A percentile compares a stretch with the other conserved stretches of the same genome.
phyloP scores from a whole-genome alignment of 805 yeast genomes.

The Starmerella vitae region DNA sequence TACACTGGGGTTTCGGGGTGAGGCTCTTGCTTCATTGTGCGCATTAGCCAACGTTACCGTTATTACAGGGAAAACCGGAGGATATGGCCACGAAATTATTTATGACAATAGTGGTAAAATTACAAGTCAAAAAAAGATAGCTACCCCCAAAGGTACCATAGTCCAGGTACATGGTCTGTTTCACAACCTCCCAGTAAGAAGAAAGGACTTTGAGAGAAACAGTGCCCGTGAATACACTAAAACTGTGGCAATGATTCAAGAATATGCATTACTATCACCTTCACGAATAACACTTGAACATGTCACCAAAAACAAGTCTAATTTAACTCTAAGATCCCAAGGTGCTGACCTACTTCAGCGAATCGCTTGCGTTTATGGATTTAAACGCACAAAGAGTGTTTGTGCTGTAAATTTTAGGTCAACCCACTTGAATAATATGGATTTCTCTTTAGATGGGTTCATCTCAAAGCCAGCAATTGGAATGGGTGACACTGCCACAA shows the following conservation, averaged over 20 bases:
- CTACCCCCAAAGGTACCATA: conserved; percentile 59
- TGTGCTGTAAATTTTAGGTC: conserved; percentile 29
- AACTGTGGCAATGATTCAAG: conserved; percentile 48
- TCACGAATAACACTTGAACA: conserved; percentile 52
- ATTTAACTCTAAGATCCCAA: conserved; percentile 29
- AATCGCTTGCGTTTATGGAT: conserved; percentile 57
- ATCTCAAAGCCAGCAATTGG: conserved; percentile 73
- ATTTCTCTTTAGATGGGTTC: conserved; percentile 34
- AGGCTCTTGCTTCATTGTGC: conserved; percentile 47
- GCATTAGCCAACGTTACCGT: conserved; percentile 36
- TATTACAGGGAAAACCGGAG: conserved; percentile 37
- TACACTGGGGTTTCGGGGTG: conserved; percentile 63
- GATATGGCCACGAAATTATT: conserved; percentile 43
- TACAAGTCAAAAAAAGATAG: conserved; percentile 25
- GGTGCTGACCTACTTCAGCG: conserved; percentile 38
- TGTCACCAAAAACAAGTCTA: conserved; percentile 22
- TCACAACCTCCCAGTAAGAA: conserved; percentile 63
- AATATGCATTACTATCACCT: conserved; percentile 50
- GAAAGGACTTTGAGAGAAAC: conserved; percentile 56
- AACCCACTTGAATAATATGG: conserved; percentile 19
- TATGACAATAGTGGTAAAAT: conserved; percentile 47
- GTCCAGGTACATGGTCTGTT: conserved; percentile 49
- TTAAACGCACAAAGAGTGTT: conserved; percentile 47
- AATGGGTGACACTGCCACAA: conserved; percentile 54
- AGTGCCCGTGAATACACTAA: conserved; percentile 58